Conservation (phyloP, 2,329 filamentous ascomycete genomes). For the Rhinocladiella mackenziei region DNA sequence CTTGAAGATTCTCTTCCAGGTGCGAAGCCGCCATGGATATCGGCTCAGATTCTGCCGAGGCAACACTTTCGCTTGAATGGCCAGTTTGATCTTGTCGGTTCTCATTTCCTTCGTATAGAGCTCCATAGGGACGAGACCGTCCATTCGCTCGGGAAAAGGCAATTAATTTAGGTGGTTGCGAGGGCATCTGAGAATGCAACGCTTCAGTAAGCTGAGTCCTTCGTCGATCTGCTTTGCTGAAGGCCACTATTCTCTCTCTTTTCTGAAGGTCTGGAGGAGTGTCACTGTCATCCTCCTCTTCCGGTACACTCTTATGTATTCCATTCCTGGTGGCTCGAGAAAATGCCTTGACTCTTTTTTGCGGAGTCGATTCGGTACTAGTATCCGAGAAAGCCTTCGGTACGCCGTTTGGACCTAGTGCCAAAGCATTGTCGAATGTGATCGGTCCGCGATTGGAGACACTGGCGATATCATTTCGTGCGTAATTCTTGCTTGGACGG, state of each 20-base stretch:
- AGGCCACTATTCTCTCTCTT: constrained; percentile 13
- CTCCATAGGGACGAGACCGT: constrained; percentile 4
- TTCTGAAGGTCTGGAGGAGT: constrained; percentile 10
- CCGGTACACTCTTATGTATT: neutral
- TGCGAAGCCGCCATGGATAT: constrained; percentile 1
- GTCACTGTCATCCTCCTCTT: constrained; percentile 16
- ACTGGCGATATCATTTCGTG: constrained; percentile 14
- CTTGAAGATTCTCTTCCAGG: neutral
- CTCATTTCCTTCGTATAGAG: constrained; percentile 4
- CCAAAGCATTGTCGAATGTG: constrained; percentile 10
- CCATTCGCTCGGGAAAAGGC: constrained; percentile 21
- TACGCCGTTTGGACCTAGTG: constrained; percentile 1
- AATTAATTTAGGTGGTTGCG: constrained; percentile 4
- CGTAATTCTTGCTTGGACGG: neutral
- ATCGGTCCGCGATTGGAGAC: constrained; percentile 19
- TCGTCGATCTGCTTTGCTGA: constrained; percentile 14
- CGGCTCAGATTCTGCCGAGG: constrained; percentile 18
- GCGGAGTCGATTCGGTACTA: constrained; percentile 11
- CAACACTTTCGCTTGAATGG: constrained; percentile 7
- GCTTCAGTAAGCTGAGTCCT: constrained; percentile 1
- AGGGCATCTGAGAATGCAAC: neutral
- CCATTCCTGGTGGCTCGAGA: constrained; percentile 9
- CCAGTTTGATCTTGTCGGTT: neutral
- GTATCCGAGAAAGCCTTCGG: constrained; percentile 18
- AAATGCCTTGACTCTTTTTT: constrained; percentile 15